These are phyloP conservation scores for Talaromyces thailandensis DNA, from an alignment of 495 filamentous ascomycete species.

Conservation along the genomic window DNA sequence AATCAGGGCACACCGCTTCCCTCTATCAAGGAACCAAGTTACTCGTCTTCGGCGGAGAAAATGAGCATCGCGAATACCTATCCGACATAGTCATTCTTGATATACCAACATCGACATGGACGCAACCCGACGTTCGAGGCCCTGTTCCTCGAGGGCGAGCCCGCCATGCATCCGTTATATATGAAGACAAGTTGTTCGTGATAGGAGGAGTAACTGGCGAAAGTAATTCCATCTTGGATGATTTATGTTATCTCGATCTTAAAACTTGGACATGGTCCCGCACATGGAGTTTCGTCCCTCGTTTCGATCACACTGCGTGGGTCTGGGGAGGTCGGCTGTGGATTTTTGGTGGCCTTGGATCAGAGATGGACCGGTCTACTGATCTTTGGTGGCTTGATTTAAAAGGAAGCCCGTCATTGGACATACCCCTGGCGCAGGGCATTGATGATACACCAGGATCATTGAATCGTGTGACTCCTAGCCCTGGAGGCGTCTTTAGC, in stretches of 20 bases:
- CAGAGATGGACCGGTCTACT: conserved; percentile 90
- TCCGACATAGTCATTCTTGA: conserved; percentile 96
- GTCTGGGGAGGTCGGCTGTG: conserved; percentile 86
- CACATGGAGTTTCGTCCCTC: conserved; percentile 85
- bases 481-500: conserved; percentile 30
- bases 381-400: conserved; percentile 97
- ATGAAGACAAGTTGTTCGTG: conserved; percentile 95
- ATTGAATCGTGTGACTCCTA: conserved; percentile 28
- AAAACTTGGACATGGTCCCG: conserved; percentile 98
- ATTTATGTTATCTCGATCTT: conserved; percentile 90
- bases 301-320: conserved; percentile 91
- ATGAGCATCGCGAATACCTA: conserved; percentile 90
- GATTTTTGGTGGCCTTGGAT: conserved; percentile 93
- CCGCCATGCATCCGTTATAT: conserved; percentile 84
- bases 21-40: conserved; percentile 91
- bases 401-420: conserved; percentile 77
- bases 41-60: conserved; percentile 93
- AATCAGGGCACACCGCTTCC: conserved; percentile 82
- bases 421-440: conserved; percentile 62
- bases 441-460: conserved; percentile 37
- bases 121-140: conserved; percentile 77
- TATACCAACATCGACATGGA: conserved; percentile 87
- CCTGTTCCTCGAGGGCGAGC: conserved; percentile 80
- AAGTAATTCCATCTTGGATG: conserved; percentile 81
- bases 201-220: conserved; percentile 83